These are phyloP conservation scores for Rosa lucieae DNA, from an alignment of 306 rosid species.

Conservation along the genomic window DNA sequence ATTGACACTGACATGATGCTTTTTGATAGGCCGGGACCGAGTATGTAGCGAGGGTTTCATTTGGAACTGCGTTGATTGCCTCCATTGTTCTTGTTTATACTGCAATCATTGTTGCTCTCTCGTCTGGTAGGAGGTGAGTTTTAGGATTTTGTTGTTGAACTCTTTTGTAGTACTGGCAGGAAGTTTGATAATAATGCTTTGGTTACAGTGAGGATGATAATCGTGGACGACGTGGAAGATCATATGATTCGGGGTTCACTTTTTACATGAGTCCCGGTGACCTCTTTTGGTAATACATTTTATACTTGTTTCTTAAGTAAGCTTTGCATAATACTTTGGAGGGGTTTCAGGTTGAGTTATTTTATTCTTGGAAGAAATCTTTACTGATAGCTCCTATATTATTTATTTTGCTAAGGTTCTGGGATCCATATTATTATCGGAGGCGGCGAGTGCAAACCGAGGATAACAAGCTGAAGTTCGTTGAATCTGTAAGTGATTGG, in stretches of 20 bases:
- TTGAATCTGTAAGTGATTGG: slow-evolving; percentile 79
- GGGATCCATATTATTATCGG: slow-evolving; percentile 96
- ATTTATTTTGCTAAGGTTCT: slow-evolving; percentile 60
- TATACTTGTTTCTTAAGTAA: slow-evolving; percentile 14
- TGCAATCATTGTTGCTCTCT: slow-evolving; percentile 78
- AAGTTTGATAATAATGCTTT: slow-evolving; percentile 27
- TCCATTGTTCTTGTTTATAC: slow-evolving; percentile 94
- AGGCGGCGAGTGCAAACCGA: slow-evolving; percentile 66
- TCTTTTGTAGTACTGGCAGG: slow-evolving; percentile 14
- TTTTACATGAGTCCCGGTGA: slow-evolving; percentile 74
- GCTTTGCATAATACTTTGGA: neutral
- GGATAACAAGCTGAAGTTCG: slow-evolving; percentile 73
- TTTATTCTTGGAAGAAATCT: slow-evolving; percentile 20
- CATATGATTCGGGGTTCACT: slow-evolving; percentile 77
- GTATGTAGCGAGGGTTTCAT: slow-evolving; percentile 89
- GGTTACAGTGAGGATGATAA: slow-evolving; percentile 80
- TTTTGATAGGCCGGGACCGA: slow-evolving; percentile 68
- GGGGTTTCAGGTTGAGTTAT: neutral
- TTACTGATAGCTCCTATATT: slow-evolving; percentile 16
- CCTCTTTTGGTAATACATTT: slow-evolving; percentile 73
- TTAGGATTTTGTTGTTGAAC: slow-evolving; percentile 2
- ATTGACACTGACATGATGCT: slow-evolving; percentile 11
- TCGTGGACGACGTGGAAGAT: slow-evolving; percentile 91
- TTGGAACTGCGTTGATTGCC: slow-evolving; percentile 92
- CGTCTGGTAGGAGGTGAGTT: slow-evolving; percentile 75